Evolutionary conservation across 768 basidiomycete species (phyloP).

Genomic region (Phlebiopsis gigantea): DNA sequence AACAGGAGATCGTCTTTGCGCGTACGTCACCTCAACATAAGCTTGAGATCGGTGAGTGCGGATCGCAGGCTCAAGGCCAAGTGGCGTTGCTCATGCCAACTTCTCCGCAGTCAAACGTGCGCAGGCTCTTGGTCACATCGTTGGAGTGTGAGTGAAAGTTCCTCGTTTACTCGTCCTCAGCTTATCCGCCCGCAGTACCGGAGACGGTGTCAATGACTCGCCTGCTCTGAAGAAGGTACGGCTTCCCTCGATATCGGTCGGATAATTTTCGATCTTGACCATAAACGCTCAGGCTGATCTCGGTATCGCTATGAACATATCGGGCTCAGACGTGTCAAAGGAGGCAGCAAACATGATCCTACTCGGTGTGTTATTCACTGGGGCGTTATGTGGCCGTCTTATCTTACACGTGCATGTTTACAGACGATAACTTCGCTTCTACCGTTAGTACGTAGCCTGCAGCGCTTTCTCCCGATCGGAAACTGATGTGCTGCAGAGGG

Average conservation of each 20-base stretch:
- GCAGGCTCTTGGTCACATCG: constrained; percentile 65
- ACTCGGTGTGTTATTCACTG: constrained; percentile 35
- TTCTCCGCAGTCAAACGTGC: constrained; percentile 55
- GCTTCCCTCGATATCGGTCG: too few species aligned
- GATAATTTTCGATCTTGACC: background rate
- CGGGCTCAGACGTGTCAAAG: constrained; percentile 69
- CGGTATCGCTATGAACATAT: constrained; percentile 73
- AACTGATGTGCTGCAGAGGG: constrained; percentile 38
- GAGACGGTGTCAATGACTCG: constrained; percentile 70
- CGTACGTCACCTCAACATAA: constrained; percentile 71
- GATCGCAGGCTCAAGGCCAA: background rate
- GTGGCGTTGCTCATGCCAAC: constrained; percentile 1
- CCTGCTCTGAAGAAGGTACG: constrained; percentile 57
- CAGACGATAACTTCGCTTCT: constrained; percentile 70
- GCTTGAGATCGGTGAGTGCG: constrained; percentile 55
- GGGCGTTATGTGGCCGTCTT: background rate
- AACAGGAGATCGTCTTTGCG: constrained; percentile 68
- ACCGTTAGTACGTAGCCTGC: constrained; percentile 50
- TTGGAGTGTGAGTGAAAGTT: constrained; percentile 52
- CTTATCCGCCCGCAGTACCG: constrained; percentile 37
- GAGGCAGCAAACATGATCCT: constrained; percentile 75
- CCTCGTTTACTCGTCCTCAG: background rate
- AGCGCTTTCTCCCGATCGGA: background rate
- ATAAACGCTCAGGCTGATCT: constrained; percentile 45
- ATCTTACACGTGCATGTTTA: background rate